Evolutionary conservation across 768 basidiomycete species (phyloP).

Genomic region (Astraeus odoratus): DNA sequence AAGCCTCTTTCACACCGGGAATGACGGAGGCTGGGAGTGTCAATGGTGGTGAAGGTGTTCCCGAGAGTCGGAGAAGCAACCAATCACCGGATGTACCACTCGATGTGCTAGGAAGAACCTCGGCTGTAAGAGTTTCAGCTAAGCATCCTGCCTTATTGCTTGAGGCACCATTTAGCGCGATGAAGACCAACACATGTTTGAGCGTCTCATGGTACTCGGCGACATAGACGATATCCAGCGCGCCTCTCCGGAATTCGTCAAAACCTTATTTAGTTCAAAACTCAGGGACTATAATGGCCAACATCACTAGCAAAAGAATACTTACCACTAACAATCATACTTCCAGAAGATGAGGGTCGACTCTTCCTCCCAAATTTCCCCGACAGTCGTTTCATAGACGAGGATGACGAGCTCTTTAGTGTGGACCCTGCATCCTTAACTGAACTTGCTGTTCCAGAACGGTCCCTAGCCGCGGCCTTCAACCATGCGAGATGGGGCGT

Average conservation of each 20-base stretch:
- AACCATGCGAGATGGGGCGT: slow-evolving; percentile 59
- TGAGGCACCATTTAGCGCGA: slow-evolving; percentile 30
- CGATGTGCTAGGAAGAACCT: slow-evolving; percentile 47
- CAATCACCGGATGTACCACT: slow-evolving; percentile 41
- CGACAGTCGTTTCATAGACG: slow-evolving; percentile 13
- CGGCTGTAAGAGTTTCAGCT: slow-evolving; percentile 45
- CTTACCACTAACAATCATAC: slow-evolving; percentile 14
- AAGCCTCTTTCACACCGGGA: slow-evolving; percentile 57
- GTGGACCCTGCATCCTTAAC: slow-evolving; percentile 9
- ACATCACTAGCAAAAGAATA: slow-evolving; percentile 1
- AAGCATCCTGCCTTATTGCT: not conserved
- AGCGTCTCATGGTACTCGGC: slow-evolving; percentile 86
- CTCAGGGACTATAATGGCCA: not conserved
- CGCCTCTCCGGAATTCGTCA: slow-evolving; percentile 11
- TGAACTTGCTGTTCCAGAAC: slow-evolving; percentile 2
- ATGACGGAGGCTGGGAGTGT: slow-evolving; percentile 48
- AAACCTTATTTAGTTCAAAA: not conserved
- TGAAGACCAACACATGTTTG: slow-evolving; percentile 69
- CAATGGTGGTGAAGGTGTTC: slow-evolving; percentile 50
- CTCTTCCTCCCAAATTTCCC: slow-evolving; percentile 19
- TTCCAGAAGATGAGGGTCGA: slow-evolving; percentile 11
- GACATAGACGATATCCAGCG: slow-evolving; percentile 42
- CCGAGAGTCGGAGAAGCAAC: slow-evolving; percentile 56
- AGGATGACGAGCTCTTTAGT: slow-evolving; percentile 12
- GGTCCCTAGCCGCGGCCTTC: slow-evolving; percentile 25